Percentiles rank a stretch among this genome's conserved stretches.
phyloP scores from a whole-genome alignment of 2,329 filamentous ascomycete genomes.

The Aspergillus fischeri region DNA sequence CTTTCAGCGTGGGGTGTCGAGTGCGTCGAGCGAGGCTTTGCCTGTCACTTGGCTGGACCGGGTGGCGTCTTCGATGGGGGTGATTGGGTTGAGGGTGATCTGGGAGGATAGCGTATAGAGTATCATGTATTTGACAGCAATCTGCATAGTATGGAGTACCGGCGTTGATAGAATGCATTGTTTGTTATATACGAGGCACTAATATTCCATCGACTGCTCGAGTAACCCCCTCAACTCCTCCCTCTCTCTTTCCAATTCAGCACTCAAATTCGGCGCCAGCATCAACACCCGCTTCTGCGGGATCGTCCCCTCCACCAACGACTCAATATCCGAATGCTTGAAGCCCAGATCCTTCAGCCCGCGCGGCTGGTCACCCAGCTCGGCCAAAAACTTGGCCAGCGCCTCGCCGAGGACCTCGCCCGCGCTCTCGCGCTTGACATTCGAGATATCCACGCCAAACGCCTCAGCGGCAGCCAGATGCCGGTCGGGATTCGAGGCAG shows the following conservation, averaged over 20 bases:
- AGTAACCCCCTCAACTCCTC: slow-evolving; percentile 68
- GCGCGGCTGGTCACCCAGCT: slow-evolving; percentile 83
- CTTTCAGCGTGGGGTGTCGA: slow-evolving; percentile 20
- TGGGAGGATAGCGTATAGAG: too few species aligned
- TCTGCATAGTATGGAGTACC: too few species aligned
- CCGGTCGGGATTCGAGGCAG: slow-evolving; percentile 82
- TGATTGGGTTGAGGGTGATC: slow-evolving; percentile 22
- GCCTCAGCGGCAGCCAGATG: slow-evolving; percentile 85
- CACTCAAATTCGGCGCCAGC: slow-evolving; percentile 77
- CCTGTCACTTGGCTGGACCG: slow-evolving; percentile 29
- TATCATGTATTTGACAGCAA: too few species aligned
- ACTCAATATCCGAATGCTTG: slow-evolving; percentile 67
- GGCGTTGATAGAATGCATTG: too few species aligned
- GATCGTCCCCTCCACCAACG: slow-evolving; percentile 87
- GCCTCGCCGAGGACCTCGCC: slow-evolving; percentile 86
- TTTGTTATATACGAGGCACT: slow-evolving; percentile 4
- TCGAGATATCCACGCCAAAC: slow-evolving; percentile 84
- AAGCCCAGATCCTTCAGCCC: slow-evolving; percentile 85
- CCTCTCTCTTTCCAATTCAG: slow-evolving; percentile 65
- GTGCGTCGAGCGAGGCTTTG: slow-evolving; percentile 8
- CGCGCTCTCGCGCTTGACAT: slow-evolving; percentile 83
- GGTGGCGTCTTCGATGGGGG: slow-evolving; percentile 31
- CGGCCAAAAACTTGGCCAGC: slow-evolving; percentile 71
- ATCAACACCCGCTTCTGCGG: slow-evolving; percentile 87
- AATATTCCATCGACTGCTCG: slow-evolving; percentile 58